Percentiles rank a stretch among this genome's conserved stretches.
Evolutionary conservation across 176 grass and related monocot species (phyloP).

Genomic region (Rhynchospora breviuscula): DNA sequence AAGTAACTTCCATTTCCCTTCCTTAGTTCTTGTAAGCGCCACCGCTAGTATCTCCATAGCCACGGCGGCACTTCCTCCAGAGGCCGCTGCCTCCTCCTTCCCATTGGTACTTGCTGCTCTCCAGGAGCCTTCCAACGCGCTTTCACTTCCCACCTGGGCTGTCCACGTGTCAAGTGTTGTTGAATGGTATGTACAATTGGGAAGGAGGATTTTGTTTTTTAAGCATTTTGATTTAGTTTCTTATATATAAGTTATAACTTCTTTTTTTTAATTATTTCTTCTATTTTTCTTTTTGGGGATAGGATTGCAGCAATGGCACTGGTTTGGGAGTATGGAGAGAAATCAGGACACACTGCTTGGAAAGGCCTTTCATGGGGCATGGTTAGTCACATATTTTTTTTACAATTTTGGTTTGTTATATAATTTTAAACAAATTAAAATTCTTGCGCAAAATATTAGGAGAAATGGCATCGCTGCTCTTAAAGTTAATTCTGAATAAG

Average conservation of each 20-base stretch:
- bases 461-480: neutral
- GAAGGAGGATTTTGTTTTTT: neutral
- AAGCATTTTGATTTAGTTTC: neutral
- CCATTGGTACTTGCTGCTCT: slow-evolving; percentile 51
- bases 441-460: neutral
- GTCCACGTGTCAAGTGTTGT: slow-evolving; percentile 90
- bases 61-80: neutral
- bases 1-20: neutral
- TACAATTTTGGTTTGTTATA: neutral
- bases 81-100: slow-evolving; percentile 12
- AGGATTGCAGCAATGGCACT: slow-evolving; percentile 88
- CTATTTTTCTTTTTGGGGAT: slow-evolving; percentile 14
- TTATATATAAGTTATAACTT: neutral
- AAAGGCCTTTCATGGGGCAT: slow-evolving; percentile 96
- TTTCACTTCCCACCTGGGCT: slow-evolving; percentile 87
- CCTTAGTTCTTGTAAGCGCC: slow-evolving; percentile 18
- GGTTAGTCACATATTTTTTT: slow-evolving; percentile 40
- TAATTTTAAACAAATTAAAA: neutral
- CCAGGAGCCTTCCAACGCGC: slow-evolving; percentile 73
- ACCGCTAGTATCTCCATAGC: slow-evolving; percentile 27
- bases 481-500: neutral
- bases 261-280: neutral
- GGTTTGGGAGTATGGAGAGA: slow-evolving; percentile 86
- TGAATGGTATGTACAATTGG: slow-evolving; percentile 49
- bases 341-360: slow-evolving; percentile 61